A percentile compares a stretch with the other conserved stretches of the same genome.
These are phyloP conservation scores for Vigna unguiculata DNA, from an alignment of 306 rosid genomes.

Conservation along the genomic window DNA sequence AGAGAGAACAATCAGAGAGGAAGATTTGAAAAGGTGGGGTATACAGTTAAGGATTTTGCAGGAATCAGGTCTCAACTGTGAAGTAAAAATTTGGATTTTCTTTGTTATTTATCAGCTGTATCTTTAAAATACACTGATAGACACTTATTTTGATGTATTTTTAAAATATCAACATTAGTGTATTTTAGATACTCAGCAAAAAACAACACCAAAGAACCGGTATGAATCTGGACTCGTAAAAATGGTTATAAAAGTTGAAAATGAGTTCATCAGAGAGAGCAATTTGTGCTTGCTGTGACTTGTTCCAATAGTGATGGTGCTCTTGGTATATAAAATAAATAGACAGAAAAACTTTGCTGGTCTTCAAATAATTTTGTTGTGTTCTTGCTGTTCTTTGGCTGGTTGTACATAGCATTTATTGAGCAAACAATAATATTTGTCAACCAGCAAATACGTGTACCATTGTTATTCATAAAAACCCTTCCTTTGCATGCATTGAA, in stretches of 20 bases:
- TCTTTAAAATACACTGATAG: too few species aligned
- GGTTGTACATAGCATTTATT: constrained; percentile 30
- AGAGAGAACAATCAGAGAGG: constrained; percentile 86
- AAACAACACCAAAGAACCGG: too few species aligned
- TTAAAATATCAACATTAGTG: too few species aligned
- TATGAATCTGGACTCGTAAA: too few species aligned
- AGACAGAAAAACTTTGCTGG: constrained; percentile 28
- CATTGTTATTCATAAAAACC: not conserved
- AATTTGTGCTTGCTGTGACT: constrained; percentile 12
- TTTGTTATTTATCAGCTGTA: too few species aligned
- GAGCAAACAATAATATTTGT: not conserved
- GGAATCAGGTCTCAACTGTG: constrained; percentile 54
- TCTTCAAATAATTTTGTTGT: constrained; percentile 36
- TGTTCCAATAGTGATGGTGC: constrained; percentile 21
- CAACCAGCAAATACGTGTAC: not conserved
- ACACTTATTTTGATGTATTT: too few species aligned
- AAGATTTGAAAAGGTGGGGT: constrained; percentile 89
- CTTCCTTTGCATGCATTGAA: not conserved
- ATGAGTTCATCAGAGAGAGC: constrained; percentile 23
- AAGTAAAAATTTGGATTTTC: too few species aligned
- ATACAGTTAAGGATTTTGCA: constrained; percentile 85
- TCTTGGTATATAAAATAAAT: constrained; percentile 33
- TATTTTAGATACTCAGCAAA: too few species aligned
- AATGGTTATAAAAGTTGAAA: constrained; percentile 31
- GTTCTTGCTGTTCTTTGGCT: constrained; percentile 37